Evolutionary conservation across 1,139 yeast species (phyloP), one percentile per base, ranked within the genome.

Genomic region (Wickerhamomyces sp.): DNA sequence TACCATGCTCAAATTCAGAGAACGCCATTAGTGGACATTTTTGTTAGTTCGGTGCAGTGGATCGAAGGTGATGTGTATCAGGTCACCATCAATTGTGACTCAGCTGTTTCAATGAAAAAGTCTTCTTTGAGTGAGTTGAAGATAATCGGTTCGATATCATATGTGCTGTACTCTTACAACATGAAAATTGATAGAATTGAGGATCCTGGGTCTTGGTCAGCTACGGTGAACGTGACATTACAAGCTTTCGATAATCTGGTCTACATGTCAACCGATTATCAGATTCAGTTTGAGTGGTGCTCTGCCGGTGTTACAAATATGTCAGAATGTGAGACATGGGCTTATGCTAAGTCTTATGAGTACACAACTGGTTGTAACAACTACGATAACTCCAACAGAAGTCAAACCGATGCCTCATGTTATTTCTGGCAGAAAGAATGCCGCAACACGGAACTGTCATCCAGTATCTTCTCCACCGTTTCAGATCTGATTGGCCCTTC

Each of bases 321-420:
- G 16, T n/a, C 39, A 6, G 44, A 45, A 28, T 47, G 54, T 32
- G 17, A 27, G 6, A 16, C 9, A 2, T 48, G 40, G 40, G 19
- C 16, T 9, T 47, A 39, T 24, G 42, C 28, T 5, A 14, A 18
- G 9, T 45, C 52, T 5, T 47, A 46, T 24, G 49, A 47, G 18
- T 38, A 42, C 32, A 38, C 30, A 21, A 45, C 45, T 11, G 51
- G 52, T 16, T 50, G 54, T 24, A 21, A 36, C 28, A 38, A 37
- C 23, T 15, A 30, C 28, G 39, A 40, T 22, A 36, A 40, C 30
- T 26, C 33, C n/a, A 37, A 33, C 7, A 27, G 17, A n/a, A 28
- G 37, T 5, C 38, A 39, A 10, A 36, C 42, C 4, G 40, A 39
- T 31, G 25, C 38, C 4, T 31, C 42, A 12, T 11, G 27, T 9